Evolutionary conservation across 2,329 filamentous ascomycete genomes (phyloP).

Genomic region (Periconia digitata): DNA sequence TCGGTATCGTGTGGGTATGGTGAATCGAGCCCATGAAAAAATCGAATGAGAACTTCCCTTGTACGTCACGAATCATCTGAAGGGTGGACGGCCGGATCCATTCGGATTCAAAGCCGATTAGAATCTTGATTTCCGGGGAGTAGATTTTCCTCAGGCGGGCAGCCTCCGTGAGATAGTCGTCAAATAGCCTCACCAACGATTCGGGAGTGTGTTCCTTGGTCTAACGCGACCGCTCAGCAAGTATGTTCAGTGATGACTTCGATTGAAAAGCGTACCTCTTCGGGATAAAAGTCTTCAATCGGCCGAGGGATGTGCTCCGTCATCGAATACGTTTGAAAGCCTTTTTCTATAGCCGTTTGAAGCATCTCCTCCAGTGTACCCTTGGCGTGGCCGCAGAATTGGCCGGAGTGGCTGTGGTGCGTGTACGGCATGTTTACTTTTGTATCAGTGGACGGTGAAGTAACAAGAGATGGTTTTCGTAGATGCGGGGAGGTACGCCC

Average conservation of each 20-base stretch:
- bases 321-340: constrained; percentile 81
- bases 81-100: constrained; percentile 77
- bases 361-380: constrained; percentile 83
- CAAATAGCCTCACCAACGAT: constrained; percentile 55
- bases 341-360: constrained; percentile 72
- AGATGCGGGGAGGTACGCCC: background rate
- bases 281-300: constrained; percentile 81
- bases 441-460: background rate
- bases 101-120: constrained; percentile 91
- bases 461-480: background rate
- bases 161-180: constrained; percentile 76
- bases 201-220: constrained; percentile 29
- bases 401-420: constrained; percentile 96
- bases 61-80: constrained; percentile 60
- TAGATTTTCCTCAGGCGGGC: constrained; percentile 71
- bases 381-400: constrained; percentile 89
- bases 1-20: constrained; percentile 82
- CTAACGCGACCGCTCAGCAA: constrained; percentile 17
- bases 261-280: constrained; percentile 63
- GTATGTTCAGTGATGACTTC: background rate
- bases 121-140: constrained; percentile 68
- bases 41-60: constrained; percentile 68
- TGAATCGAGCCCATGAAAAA: constrained; percentile 94
- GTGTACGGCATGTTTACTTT: constrained; percentile 78
- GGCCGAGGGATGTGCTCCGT: constrained; percentile 95